A percentile compares a stretch with the other conserved stretches of the same genome.
Conservation (phyloP, 208 protist species). For the Leishmania mexicana region DNA sequence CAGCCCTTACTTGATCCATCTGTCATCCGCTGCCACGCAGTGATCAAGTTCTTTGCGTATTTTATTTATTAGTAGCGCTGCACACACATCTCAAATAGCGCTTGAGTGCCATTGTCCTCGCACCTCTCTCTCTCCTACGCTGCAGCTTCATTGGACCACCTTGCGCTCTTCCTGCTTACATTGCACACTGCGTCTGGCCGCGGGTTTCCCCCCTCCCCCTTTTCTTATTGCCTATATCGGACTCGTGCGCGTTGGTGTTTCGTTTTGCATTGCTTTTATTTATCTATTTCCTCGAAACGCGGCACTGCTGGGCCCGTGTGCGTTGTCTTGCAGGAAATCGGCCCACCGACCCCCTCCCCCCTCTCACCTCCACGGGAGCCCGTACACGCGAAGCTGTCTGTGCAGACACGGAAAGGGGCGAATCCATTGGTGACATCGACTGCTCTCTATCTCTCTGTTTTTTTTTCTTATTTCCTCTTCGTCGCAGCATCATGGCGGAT, state of each 20-base stretch:
- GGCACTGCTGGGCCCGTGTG: not conserved
- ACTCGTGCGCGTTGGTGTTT: not conserved
- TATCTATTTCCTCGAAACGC: not conserved
- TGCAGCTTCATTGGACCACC: not conserved
- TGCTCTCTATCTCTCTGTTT: not conserved
- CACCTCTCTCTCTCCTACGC: not conserved
- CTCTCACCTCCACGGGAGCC: not conserved
- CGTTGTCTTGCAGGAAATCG: not conserved
- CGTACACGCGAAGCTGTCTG: not conserved
- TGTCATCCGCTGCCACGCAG: not conserved
- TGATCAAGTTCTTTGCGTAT: not conserved
- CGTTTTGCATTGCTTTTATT: not conserved
- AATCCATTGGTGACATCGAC: not conserved
- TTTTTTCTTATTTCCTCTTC: not conserved
- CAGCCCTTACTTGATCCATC: not conserved
- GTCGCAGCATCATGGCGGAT: slow-evolving; percentile 12
- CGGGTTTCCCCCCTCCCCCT: not conserved
- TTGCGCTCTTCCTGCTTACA: not conserved
- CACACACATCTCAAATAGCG: not conserved
- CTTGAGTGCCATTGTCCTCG: not conserved
- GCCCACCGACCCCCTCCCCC: not conserved
- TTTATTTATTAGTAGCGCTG: not conserved
- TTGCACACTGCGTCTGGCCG: not conserved
- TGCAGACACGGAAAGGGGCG: not conserved
- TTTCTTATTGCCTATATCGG: not conserved